Conservation (phyloP, 1,139 yeast genomes). For the Kluyveromyces sp. region DNA sequence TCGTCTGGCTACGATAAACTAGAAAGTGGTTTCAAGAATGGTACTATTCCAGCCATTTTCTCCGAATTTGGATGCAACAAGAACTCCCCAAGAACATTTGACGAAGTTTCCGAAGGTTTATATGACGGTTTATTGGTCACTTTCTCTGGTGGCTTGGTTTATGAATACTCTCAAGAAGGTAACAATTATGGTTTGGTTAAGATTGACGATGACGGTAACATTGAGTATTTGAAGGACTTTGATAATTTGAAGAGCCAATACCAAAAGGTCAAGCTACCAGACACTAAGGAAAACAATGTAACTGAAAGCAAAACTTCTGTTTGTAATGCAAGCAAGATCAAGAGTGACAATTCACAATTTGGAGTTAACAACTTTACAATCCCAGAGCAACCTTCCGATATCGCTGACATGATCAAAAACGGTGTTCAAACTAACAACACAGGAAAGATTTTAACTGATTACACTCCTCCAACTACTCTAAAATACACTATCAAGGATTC, state of each 20-base stretch:
- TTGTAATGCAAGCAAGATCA: constrained; percentile 48
- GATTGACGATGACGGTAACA: constrained; percentile 35
- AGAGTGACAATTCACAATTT: constrained; percentile 31
- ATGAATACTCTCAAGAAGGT: constrained; percentile 64
- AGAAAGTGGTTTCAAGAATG: constrained; percentile 49
- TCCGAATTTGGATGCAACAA: constrained; percentile 78
- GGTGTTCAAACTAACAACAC: constrained; percentile 46
- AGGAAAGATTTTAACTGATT: constrained; percentile 39
- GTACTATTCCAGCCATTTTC: constrained; percentile 68
- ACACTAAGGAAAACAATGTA: constrained; percentile 35
- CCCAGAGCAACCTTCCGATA: constrained; percentile 38
- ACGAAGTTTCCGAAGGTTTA: constrained; percentile 59
- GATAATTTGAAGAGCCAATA: constrained; percentile 46
- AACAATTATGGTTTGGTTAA: constrained; percentile 66
- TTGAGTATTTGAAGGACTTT: constrained; percentile 47
- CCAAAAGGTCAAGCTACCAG: constrained; percentile 37
- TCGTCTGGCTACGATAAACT: constrained; percentile 63
- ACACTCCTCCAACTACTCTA: constrained; percentile 33
- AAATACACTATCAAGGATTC: constrained; percentile 42
- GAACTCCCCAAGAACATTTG: constrained; percentile 56
- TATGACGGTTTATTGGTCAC: constrained; percentile 45
- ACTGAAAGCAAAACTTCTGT: constrained; percentile 32
- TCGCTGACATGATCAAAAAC: constrained; percentile 37
- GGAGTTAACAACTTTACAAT: constrained; percentile 37
- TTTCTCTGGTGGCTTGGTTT: constrained; percentile 72